Conservation (phyloP, 345 rosid species). For the Brassica cretica region DNA sequence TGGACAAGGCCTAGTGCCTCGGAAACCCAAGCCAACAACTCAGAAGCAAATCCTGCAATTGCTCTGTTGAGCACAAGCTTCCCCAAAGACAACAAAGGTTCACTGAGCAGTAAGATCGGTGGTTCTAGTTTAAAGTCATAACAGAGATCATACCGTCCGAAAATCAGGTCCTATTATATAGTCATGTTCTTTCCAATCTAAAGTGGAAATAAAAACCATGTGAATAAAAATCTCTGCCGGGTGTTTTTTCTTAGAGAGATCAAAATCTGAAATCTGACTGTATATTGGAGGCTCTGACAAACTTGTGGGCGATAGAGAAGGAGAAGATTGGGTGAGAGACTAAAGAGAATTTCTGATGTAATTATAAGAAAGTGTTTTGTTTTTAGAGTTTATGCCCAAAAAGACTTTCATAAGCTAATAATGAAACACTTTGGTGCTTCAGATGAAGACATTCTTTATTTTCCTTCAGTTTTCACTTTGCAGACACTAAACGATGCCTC, state of each 20-base stretch:
- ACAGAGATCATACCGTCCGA: conserved; percentile 31
- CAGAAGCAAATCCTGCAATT: conserved; percentile 45
- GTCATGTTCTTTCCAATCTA: conserved; percentile 23
- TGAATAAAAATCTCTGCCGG: conserved; percentile 31
- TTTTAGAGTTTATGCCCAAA: background rate
- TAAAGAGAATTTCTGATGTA: conserved; percentile 27
- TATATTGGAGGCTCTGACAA: conserved; percentile 35
- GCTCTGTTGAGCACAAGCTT: conserved; percentile 54
- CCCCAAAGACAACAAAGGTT: conserved; percentile 59
- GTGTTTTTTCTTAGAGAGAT: conserved; percentile 14
- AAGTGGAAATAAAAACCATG: conserved; percentile 35
- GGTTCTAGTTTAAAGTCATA: conserved; percentile 68
- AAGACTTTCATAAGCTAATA: conserved; percentile 21
- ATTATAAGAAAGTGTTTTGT: conserved; percentile 12
- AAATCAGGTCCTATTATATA: conserved; percentile 32
- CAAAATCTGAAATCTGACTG: conserved; percentile 38
- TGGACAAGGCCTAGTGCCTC: conserved; percentile 84
- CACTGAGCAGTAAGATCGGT: conserved; percentile 58
- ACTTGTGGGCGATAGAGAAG: conserved; percentile 28
- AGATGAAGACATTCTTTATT: conserved; percentile 19
- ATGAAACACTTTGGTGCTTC: conserved; percentile 17
- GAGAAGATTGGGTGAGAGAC: conserved; percentile 26
- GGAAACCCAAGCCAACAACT: conserved; percentile 59
- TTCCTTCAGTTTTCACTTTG: conserved; percentile 5
- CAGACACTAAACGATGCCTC: conserved; percentile 4